A percentile compares a stretch with the other conserved stretches of the same genome.
Conservation (phyloP, 495 filamentous ascomycete genomes). For the Tetracladium setigerum region DNA sequence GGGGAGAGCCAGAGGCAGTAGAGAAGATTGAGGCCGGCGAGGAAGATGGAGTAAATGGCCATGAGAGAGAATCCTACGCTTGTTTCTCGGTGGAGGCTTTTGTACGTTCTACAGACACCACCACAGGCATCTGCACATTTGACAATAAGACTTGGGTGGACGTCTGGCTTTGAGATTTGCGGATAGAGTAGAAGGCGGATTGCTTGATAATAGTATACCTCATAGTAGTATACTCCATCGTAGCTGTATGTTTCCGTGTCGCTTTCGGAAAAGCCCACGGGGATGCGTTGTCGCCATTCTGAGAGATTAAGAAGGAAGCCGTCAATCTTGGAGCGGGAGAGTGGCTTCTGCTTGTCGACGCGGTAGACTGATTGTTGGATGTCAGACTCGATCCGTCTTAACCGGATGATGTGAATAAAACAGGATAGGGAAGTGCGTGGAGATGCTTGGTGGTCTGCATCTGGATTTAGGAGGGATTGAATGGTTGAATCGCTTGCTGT, state of each 20-base stretch:
- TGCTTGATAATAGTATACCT: neutral
- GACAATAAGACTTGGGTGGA: constrained; percentile 1
- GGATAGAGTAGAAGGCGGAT: constrained; percentile 2
- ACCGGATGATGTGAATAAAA: constrained; percentile 1
- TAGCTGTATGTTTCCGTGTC: too few species aligned
- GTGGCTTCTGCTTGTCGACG: neutral
- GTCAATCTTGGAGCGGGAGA: constrained; percentile 1
- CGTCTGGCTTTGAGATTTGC: neutral
- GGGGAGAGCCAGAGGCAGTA: constrained; percentile 19
- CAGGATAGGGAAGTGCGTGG: neutral
- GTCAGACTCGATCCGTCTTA: constrained; percentile 4
- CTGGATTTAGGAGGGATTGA: neutral
- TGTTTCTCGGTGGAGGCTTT: constrained; percentile 12
- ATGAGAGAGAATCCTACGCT: constrained; percentile 17
- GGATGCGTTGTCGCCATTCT: too few species aligned
- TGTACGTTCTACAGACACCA: constrained; percentile 19
- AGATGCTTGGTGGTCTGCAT: neutral
- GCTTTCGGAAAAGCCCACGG: too few species aligned
- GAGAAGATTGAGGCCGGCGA: constrained; percentile 17
- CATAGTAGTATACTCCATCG: too few species aligned
- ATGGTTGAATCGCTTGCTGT: too few species aligned
- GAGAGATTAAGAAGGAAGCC: neutral
- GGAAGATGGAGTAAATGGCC: constrained; percentile 18
- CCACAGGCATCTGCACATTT: constrained; percentile 18
- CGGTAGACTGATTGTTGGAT: constrained; percentile 7